Evolutionary conservation across 2,329 filamentous ascomycete species (phyloP).

Genomic region (Chrysoporthe austroafricana): DNA sequence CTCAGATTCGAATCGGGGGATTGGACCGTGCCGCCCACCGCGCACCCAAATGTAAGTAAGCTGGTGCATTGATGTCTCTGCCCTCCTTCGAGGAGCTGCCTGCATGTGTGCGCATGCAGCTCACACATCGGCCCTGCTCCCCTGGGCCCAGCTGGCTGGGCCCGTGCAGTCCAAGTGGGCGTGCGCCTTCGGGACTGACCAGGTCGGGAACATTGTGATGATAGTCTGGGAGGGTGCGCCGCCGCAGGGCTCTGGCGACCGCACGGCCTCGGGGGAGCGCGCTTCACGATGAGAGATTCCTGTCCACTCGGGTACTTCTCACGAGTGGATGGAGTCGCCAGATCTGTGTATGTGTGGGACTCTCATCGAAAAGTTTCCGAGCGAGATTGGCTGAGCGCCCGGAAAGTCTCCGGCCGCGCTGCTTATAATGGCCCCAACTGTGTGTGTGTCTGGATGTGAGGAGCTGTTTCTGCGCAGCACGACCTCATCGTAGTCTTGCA

Average conservation of each 20-base stretch:
- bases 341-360: neutral
- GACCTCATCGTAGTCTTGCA: neutral
- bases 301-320: conserved; percentile 3
- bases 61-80: neutral
- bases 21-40: too few species aligned
- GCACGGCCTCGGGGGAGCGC: neutral
- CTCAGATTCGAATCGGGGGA: neutral
- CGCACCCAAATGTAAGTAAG: neutral
- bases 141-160: too few species aligned
- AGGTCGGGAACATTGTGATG: neutral
- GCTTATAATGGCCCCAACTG: neutral
- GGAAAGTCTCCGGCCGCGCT: neutral
- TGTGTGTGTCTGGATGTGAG: neutral
- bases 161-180: too few species aligned
- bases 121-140: too few species aligned
- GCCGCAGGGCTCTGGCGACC: neutral
- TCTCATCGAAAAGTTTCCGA: neutral
- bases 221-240: neutral
- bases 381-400: neutral
- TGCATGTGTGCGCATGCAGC: too few species aligned
- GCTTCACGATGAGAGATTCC: neutral
- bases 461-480: neutral
- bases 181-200: neutral
- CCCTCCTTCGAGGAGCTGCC: neutral
- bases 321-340: neutral